Percentiles rank a stretch among this genome's conserved stretches.
These are phyloP conservation scores for Aureobasidium sp. DNA, from an alignment of 2,329 filamentous ascomycete species.

Conservation along the genomic window DNA sequence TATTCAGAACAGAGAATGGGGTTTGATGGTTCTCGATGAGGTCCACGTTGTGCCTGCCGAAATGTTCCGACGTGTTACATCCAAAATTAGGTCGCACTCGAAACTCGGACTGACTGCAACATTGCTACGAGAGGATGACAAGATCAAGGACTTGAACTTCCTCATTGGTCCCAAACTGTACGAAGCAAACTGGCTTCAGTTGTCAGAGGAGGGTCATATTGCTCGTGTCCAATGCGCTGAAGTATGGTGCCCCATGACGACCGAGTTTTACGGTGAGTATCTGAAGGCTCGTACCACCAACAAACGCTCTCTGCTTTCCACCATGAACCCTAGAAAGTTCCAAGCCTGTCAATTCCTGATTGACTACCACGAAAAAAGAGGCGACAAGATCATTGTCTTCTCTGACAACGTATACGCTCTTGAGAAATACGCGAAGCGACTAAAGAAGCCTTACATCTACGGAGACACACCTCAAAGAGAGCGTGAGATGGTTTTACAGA, in stretches of 20 bases:
- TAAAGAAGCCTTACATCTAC: constrained; percentile 84
- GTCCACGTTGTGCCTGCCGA: constrained; percentile 96
- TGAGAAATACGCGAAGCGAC: constrained; percentile 71
- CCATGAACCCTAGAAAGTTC: constrained; percentile 97
- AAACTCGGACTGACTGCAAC: constrained; percentile 94
- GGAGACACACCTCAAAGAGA: constrained; percentile 80
- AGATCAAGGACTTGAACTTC: constrained; percentile 95
- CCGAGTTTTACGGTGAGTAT: constrained; percentile 95
- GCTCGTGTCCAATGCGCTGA: constrained; percentile 96
- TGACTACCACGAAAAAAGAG: constrained; percentile 87
- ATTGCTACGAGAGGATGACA: constrained; percentile 90
- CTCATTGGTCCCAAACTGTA: constrained; percentile 95
- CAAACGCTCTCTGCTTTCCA: constrained; percentile 66
- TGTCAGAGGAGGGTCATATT: constrained; percentile 93
- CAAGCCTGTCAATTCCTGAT: constrained; percentile 98
- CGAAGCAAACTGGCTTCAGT: constrained; percentile 98
- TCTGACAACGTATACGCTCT: constrained; percentile 95
- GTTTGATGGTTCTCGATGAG: constrained; percentile 92
- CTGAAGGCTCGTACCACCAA: constrained; percentile 56
- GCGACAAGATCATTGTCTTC: constrained; percentile 97
- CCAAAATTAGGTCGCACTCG: constrained; percentile 85
- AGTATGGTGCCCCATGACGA: constrained; percentile 99
- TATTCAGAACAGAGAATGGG: constrained; percentile 83
- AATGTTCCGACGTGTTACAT: constrained; percentile 91
- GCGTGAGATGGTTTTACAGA: constrained; percentile 77